Evolutionary conservation across 495 filamentous ascomycete genomes (phyloP).

Genomic region (Penicillium angulare): DNA sequence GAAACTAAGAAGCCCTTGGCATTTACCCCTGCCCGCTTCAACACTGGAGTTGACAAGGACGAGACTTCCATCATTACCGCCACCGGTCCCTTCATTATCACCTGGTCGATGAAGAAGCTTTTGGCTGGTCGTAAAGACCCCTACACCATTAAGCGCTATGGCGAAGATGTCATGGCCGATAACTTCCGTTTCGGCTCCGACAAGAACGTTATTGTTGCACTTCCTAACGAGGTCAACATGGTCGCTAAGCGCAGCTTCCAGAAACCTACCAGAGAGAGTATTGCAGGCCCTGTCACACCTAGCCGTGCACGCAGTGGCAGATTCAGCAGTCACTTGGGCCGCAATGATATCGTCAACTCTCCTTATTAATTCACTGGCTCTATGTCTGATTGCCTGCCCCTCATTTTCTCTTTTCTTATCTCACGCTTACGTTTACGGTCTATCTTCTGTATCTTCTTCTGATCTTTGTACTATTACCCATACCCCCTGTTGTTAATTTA

Average conservation of each 20-base stretch:
- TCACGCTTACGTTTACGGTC: neutral
- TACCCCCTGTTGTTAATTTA: conserved; percentile 38
- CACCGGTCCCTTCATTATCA: conserved; percentile 96
- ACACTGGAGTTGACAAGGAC: conserved; percentile 73
- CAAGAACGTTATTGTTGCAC: conserved; percentile 95
- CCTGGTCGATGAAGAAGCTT: conserved; percentile 92
- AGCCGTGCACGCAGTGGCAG: conserved; percentile 40
- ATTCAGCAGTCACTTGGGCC: conserved; percentile 57
- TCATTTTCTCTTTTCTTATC: conserved; percentile 12
- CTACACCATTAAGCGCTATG: conserved; percentile 94
- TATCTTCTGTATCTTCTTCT: conserved; percentile 8
- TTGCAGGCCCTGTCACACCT: conserved; percentile 63
- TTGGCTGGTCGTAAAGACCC: conserved; percentile 74
- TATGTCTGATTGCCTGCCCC: neutral
- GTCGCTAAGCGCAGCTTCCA: conserved; percentile 79
- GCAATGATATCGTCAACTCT: conserved; percentile 80
- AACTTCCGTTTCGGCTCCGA: conserved; percentile 97
- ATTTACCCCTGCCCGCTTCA: conserved; percentile 92
- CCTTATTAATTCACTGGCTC: conserved; percentile 64
- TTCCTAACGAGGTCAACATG: conserved; percentile 98
- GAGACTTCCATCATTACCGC: conserved; percentile 95
- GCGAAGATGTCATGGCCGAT: conserved; percentile 95
- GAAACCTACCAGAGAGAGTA: conserved; percentile 90
- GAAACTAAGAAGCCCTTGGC: conserved; percentile 83
- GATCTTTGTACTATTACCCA: conserved; percentile 33